Percentiles rank a stretch among this genome's conserved stretches.
These are phyloP conservation scores for Triticum aestivum DNA, from an alignment of 176 grass and related monocot species.

Conservation along the genomic window DNA sequence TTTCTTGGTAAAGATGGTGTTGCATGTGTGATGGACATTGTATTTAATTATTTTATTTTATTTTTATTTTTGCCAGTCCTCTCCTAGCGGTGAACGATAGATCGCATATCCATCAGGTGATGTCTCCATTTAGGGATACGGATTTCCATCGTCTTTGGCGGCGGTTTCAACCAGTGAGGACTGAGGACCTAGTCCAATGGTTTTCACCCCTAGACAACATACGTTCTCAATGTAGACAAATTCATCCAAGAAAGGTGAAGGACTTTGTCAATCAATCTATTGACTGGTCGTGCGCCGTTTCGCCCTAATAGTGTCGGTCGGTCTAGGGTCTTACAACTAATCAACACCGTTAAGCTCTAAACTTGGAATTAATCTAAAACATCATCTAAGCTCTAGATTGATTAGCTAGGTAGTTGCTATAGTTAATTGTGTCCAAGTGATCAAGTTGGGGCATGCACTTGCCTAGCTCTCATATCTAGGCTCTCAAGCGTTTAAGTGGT, in stretches of 20 bases:
- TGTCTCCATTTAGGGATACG: not conserved
- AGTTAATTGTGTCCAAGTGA: not conserved
- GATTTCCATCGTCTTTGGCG: too few relatives aligned
- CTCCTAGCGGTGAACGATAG: not conserved
- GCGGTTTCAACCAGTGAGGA: too few relatives aligned
- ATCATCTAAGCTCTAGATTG: too few relatives aligned
- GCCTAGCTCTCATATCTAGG: not conserved
- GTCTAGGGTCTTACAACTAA: not conserved
- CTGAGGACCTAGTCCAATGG: too few relatives aligned
- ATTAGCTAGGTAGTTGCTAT: not conserved
- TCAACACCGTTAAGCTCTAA: not conserved
- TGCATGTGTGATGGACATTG: not conserved
- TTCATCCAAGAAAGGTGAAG: not conserved
- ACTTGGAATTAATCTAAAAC: too few relatives aligned
- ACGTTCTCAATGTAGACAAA: not conserved
- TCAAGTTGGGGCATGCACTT: not conserved
- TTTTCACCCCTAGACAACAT: not conserved
- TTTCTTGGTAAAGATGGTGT: not conserved
- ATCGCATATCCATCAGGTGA: not conserved
- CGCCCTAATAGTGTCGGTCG: not conserved
- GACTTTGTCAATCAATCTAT: not conserved
- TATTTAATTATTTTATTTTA: not conserved
- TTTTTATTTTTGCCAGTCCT: too few relatives aligned
- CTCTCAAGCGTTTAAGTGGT: not conserved
- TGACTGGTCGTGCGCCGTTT: not conserved